These are phyloP conservation scores for Nitzschia palea DNA, from an alignment of 108 stramenopile species.

Conservation along the genomic window DNA sequence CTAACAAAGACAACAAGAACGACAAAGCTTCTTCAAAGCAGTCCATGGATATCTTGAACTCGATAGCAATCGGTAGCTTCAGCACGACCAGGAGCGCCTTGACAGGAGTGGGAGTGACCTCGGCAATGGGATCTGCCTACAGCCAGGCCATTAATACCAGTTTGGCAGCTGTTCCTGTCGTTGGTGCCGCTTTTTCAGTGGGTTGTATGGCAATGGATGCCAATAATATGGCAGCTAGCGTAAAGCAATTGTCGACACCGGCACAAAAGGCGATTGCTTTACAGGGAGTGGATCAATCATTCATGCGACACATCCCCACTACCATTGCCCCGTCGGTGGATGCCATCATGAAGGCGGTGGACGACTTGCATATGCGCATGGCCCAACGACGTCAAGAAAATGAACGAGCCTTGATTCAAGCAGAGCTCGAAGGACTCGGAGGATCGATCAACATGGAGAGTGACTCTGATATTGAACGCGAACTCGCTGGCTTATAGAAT, in stretches of 20 bases:
- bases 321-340: conserved; percentile 20
- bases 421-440: conserved; percentile 27
- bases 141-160: conserved; percentile 27
- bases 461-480: conserved; percentile 12
- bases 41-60: conserved; percentile 21
- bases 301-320: conserved; percentile 5
- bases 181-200: conserved; percentile 34
- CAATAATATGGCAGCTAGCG: conserved; percentile 17
- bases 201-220: conserved; percentile 44
- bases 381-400: conserved; percentile 9
- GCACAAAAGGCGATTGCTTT: conserved; percentile 30
- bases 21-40: background rate
- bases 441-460: background rate
- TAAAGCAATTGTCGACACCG: conserved; percentile 16
- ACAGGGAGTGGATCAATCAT: conserved; percentile 22
- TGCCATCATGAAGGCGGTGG: conserved; percentile 4
- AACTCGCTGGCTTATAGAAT: conserved; percentile 5
- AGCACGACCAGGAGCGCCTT: conserved; percentile 26
- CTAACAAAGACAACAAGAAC: background rate
- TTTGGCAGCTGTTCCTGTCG: conserved; percentile 29
- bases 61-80: conserved; percentile 28
- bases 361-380: conserved; percentile 24
- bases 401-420: conserved; percentile 24
- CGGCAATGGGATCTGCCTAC: conserved; percentile 34
- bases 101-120: conserved; percentile 35